Conservation (phyloP, 2,329 filamentous ascomycete species). For the Lecanoromycetidae sp. region DNA sequence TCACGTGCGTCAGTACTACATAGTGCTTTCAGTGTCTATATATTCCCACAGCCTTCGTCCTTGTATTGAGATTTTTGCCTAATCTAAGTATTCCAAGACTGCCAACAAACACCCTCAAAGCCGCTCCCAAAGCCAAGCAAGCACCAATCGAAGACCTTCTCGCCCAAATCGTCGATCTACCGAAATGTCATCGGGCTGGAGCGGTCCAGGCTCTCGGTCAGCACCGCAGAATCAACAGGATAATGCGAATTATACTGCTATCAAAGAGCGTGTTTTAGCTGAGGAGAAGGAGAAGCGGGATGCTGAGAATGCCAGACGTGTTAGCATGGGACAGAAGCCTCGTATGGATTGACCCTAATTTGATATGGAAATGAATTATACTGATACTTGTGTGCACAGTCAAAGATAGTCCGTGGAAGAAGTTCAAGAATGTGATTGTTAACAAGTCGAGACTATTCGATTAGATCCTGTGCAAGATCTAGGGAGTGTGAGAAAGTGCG, state of each 20-base stretch:
- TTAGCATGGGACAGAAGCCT: slow-evolving; percentile 8
- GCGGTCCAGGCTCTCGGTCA: slow-evolving; percentile 3
- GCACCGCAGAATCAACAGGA: slow-evolving; percentile 1
- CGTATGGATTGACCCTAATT: background rate
- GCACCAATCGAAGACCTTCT: too few relatives aligned
- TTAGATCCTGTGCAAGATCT: too few relatives aligned
- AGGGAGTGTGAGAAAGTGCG: too few relatives aligned
- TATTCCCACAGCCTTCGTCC: background rate
- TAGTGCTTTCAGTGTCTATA: background rate
- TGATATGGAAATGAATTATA: background rate
- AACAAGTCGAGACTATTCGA: too few relatives aligned
- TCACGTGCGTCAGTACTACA: background rate
- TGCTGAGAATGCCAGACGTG: slow-evolving; percentile 6
- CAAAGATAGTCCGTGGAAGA: slow-evolving; percentile 7
- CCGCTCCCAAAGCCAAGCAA: too few relatives aligned
- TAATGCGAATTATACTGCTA: background rate
- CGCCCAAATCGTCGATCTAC: too few relatives aligned
- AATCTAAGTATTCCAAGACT: too few relatives aligned
- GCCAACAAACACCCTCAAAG: too few relatives aligned
- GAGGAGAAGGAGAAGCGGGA: slow-evolving; percentile 11
- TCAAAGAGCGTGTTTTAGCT: slow-evolving; percentile 2
- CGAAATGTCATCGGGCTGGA: slow-evolving; percentile 10
- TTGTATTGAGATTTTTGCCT: too few relatives aligned
- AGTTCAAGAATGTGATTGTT: slow-evolving; percentile 3
- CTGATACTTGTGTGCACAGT: background rate